Conservation (phyloP, 1,139 yeast genomes). For the Geotrichum histeridarum region DNA sequence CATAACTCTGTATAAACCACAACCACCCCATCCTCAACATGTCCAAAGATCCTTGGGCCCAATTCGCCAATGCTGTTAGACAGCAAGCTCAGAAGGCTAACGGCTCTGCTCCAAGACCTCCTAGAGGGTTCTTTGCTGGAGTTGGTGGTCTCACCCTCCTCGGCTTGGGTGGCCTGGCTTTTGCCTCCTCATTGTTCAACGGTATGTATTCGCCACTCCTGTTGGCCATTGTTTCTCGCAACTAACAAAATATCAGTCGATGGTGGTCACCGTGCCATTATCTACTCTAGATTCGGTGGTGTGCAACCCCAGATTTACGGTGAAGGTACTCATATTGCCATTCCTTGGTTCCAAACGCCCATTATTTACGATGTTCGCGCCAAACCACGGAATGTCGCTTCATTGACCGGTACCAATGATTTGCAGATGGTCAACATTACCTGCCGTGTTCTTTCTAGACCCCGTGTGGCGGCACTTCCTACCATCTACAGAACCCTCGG, state of each 20-base stretch:
- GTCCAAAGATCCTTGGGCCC: conserved; percentile 47
- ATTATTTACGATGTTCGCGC: conserved; percentile 92
- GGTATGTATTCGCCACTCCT: conserved; percentile 14
- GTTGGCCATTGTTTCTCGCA: neutral
- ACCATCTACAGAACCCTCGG: conserved; percentile 88
- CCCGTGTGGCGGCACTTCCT: conserved; percentile 74
- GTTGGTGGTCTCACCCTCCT: conserved; percentile 68
- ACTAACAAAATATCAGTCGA: conserved; percentile 49
- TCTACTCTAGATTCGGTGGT: conserved; percentile 85
- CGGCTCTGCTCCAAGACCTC: conserved; percentile 41
- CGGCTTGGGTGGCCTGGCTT: conserved; percentile 64
- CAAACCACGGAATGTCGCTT: conserved; percentile 94
- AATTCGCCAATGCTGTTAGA: conserved; percentile 60
- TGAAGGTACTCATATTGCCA: conserved; percentile 91
- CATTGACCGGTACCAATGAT: conserved; percentile 96
- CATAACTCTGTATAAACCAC: neutral
- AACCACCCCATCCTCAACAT: neutral
- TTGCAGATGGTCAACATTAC: conserved; percentile 98
- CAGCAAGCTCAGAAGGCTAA: conserved; percentile 55
- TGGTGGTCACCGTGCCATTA: conserved; percentile 98
- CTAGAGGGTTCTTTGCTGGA: conserved; percentile 50
- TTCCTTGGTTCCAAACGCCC: conserved; percentile 96
- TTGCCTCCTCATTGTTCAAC: conserved; percentile 77
- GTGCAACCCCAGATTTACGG: conserved; percentile 77
- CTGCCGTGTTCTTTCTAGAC: conserved; percentile 92